These are phyloP conservation scores for Plantago elongata DNA, from an alignment of 257 asterid species.

Conservation along the genomic window DNA sequence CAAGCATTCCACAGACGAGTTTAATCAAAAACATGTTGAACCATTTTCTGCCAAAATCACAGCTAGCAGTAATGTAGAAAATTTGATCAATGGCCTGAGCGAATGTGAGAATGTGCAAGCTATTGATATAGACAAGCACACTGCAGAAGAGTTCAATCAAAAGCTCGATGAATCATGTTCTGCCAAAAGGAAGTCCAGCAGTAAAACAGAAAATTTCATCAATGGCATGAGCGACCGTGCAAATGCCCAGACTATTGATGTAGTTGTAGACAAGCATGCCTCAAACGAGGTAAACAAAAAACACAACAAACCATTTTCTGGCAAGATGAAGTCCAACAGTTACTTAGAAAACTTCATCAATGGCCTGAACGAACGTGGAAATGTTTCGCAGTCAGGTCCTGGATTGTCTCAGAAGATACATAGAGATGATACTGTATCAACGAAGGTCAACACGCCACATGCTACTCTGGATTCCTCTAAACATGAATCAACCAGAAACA, in stretches of 20 bases:
- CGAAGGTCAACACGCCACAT: too few relatives aligned
- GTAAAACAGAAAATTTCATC: too few relatives aligned
- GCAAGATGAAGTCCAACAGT: not conserved
- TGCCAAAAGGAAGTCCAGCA: slow-evolving; percentile 1
- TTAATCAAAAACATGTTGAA: not conserved
- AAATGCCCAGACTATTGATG: not conserved
- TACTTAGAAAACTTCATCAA: not conserved
- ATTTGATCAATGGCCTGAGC: slow-evolving; percentile 5
- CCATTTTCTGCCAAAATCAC: not conserved
- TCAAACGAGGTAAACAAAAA: not conserved
- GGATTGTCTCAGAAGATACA: too few relatives aligned
- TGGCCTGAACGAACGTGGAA: slow-evolving; percentile 16
- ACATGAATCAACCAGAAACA: too few relatives aligned
- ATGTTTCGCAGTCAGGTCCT: not conserved
- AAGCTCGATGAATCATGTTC: not conserved
- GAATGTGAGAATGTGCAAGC: slow-evolving; percentile 5
- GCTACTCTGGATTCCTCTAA: too few relatives aligned
- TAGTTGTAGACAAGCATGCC: not conserved
- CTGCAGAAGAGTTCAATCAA: not conserved
- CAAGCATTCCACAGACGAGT: not conserved
- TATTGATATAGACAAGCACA: slow-evolving; percentile 2
- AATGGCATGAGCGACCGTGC: too few relatives aligned
- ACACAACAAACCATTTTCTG: not conserved
- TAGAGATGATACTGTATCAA: too few relatives aligned
- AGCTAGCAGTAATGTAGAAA: not conserved